Evolutionary conservation across 345 rosid species (phyloP).

Genomic region (Reutealis trisperma): DNA sequence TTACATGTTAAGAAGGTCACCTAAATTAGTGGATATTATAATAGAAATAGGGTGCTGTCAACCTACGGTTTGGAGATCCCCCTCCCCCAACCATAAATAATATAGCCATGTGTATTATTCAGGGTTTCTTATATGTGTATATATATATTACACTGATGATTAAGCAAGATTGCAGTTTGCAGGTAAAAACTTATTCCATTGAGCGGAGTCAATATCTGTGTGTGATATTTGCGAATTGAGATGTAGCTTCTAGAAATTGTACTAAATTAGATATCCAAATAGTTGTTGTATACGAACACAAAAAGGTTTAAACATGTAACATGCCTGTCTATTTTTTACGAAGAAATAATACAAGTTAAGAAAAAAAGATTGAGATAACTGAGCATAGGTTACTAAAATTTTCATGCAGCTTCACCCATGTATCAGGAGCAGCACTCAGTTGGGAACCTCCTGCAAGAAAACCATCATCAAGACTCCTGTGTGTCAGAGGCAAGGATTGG

Average conservation of each 20-base stretch:
- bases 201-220: neutral
- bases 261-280: neutral
- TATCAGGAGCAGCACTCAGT: constrained; percentile 33
- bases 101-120: no score
- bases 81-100: no score
- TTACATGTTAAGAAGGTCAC: neutral
- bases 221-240: neutral
- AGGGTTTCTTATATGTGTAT: no score
- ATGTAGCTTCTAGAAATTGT: neutral
- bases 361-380: neutral
- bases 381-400: neutral
- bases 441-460: constrained; percentile 35
- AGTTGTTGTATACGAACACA: neutral
- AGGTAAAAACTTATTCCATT: neutral
- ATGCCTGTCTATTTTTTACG: neutral
- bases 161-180: neutral
- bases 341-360: neutral
- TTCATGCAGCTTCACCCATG: constrained; percentile 33
- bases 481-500: constrained; percentile 44
- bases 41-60: neutral
- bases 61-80: neutral
- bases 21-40: neutral
- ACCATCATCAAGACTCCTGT: constrained; percentile 30
- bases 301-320: neutral
- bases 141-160: no score